Conservation (phyloP, 2,329 filamentous ascomycete genomes). For the Arthroderma sp. region DNA sequence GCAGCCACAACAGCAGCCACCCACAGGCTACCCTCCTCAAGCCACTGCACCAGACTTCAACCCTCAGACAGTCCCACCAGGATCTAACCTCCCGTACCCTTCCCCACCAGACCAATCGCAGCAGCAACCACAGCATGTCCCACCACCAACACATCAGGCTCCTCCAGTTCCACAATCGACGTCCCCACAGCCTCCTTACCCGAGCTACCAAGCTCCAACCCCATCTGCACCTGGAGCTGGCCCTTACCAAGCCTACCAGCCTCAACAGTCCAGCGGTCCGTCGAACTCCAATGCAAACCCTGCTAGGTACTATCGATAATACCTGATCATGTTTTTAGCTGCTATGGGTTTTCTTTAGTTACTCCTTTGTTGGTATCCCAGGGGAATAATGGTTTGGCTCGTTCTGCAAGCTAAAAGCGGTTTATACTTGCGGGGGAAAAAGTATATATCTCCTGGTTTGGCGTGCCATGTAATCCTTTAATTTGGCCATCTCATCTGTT, state of each 20-base stretch:
- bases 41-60: conserved; percentile 15
- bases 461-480: neutral
- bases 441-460: neutral
- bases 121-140: conserved; percentile 25
- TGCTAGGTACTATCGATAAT: conserved; percentile 27
- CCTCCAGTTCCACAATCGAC: conserved; percentile 25
- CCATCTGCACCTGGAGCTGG: conserved; percentile 14
- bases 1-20: conserved; percentile 25
- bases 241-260: conserved; percentile 30
- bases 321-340: neutral
- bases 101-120: conserved; percentile 16
- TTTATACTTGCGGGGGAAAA: neutral
- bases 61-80: conserved; percentile 9
- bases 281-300: conserved; percentile 25
- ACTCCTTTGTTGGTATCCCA: neutral
- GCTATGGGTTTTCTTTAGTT: neutral
- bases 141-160: conserved; percentile 23
- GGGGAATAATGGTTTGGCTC: neutral
- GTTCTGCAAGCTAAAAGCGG: neutral
- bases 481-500: too few relatives aligned
- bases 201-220: conserved; percentile 21
- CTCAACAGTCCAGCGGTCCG: conserved; percentile 17
- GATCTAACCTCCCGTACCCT: conserved; percentile 15
- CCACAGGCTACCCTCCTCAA: conserved; percentile 30
- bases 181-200: conserved; percentile 25